Conservation (phyloP, 2,329 filamentous ascomycete species). For the Polychaeton citri region DNA sequence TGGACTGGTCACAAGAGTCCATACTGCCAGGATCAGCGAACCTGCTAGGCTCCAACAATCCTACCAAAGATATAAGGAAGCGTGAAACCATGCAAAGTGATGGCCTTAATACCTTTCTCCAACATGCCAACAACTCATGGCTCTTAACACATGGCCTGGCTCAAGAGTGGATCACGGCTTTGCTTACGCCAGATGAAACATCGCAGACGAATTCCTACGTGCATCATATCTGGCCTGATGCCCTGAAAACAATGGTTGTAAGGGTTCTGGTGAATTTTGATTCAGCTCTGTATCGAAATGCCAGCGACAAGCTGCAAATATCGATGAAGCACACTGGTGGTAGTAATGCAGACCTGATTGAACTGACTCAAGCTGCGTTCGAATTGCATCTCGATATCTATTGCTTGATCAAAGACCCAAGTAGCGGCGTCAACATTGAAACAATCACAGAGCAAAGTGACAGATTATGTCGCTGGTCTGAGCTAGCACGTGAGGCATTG, state of each 20-base stretch:
- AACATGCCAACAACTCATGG: conserved; percentile 33
- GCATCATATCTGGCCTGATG: conserved; percentile 40
- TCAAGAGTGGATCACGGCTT: conserved; percentile 39
- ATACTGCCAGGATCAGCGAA: conserved; percentile 4
- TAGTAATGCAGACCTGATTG: conserved; percentile 22
- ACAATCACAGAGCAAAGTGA: conserved; percentile 43
- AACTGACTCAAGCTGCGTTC: conserved; percentile 47
- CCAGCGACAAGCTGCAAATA: conserved; percentile 7
- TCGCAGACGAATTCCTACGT: conserved; percentile 31
- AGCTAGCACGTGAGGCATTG: conserved; percentile 43
- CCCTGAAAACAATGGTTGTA: conserved; percentile 41
- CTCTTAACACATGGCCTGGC: conserved; percentile 38
- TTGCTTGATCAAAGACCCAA: conserved; percentile 47
- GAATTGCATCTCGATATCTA: conserved; percentile 57
- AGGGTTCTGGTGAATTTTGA: conserved; percentile 42
- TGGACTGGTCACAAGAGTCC: conserved; percentile 9
- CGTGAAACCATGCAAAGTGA: conserved; percentile 14
- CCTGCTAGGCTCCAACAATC: conserved; percentile 5
- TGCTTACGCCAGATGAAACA: conserved; percentile 32
- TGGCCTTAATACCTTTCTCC: conserved; percentile 27
- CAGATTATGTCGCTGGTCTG: conserved; percentile 47
- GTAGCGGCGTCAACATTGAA: conserved; percentile 39
- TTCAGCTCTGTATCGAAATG: conserved; percentile 39
- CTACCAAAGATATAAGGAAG: conserved; percentile 7
- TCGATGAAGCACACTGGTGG: conserved; percentile 4